phyloP scores from a whole-genome alignment of 768 basidiomycete species.

The Thelephora aurantiotincta region DNA sequence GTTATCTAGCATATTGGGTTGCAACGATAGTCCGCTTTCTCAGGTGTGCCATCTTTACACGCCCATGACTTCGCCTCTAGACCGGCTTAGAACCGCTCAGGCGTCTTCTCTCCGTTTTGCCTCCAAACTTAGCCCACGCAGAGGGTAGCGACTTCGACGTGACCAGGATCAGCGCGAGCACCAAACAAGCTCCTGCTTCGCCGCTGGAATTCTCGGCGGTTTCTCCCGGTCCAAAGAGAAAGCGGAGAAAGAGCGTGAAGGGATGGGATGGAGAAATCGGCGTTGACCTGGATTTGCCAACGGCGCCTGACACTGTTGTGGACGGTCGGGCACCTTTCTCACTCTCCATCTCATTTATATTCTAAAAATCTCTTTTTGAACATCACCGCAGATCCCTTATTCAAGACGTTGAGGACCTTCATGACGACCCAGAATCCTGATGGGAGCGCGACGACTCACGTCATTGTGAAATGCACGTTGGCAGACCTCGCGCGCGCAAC shows the following conservation, averaged over 20 bases:
- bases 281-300: constrained; percentile 17
- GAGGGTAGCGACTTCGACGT: constrained; percentile 18
- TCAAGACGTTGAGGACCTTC: constrained; percentile 39
- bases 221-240: constrained; percentile 12
- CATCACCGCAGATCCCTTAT: constrained; percentile 29
- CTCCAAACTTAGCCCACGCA: constrained; percentile 36
- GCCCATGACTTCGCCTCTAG: not conserved
- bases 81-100: constrained; percentile 13
- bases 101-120: constrained; percentile 47
- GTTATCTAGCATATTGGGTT: constrained; percentile 85
- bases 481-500: constrained; percentile 66
- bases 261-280: constrained; percentile 63
- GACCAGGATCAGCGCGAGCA: constrained; percentile 8
- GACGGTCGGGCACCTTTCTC: constrained; percentile 1
- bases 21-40: constrained; percentile 76
- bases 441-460: constrained; percentile 58
- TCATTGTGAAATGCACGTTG: constrained; percentile 59
- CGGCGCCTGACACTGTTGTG: constrained; percentile 2
- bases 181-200: no score
- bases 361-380: not conserved
- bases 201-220: not conserved
- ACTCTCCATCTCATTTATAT: not conserved
- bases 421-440: constrained; percentile 45
- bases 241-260: constrained; percentile 39
- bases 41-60: constrained; percentile 26